phyloP scores from a whole-genome alignment of 2,329 filamentous ascomycete species.

The Calonectria montana region DNA sequence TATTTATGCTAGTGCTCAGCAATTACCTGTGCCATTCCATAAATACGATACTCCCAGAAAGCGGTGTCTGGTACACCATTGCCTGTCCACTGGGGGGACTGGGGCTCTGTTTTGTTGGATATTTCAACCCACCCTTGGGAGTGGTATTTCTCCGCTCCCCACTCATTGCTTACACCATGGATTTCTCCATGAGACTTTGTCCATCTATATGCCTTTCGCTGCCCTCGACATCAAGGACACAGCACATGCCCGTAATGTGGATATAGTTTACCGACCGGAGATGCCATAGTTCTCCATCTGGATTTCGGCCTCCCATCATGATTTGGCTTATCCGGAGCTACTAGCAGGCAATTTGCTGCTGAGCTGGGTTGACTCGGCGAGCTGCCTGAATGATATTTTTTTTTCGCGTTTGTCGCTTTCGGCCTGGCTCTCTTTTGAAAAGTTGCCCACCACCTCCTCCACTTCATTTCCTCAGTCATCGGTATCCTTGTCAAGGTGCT shows the following conservation, averaged over 20 bases:
- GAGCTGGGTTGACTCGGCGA: conserved; percentile 17
- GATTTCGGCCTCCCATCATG: conserved; percentile 30
- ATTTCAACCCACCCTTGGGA: conserved; percentile 19
- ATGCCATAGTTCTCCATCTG: background rate
- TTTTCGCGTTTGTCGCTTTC: conserved; percentile 17
- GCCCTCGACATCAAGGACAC: background rate
- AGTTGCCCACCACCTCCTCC: conserved; percentile 19
- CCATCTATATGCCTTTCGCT: conserved; percentile 28
- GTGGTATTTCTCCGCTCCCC: conserved; percentile 29
- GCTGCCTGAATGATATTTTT: conserved; percentile 21
- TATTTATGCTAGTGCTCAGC: background rate
- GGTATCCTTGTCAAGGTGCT: conserved; percentile 38
- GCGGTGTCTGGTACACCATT: conserved; percentile 22
- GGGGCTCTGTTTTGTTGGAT: conserved; percentile 20
- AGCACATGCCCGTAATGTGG: conserved; percentile 6
- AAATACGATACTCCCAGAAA: conserved; percentile 21
- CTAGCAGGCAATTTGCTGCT: conserved; percentile 13
- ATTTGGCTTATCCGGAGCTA: conserved; percentile 23
- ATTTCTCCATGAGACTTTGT: conserved; percentile 27
- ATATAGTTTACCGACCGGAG: conserved; percentile 24
- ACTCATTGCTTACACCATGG: conserved; percentile 28
- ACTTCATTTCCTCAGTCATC: conserved; percentile 36
- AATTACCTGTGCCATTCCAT: background rate
- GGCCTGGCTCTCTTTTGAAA: conserved; percentile 29
- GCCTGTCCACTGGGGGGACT: conserved; percentile 19